These are phyloP conservation scores for Penicillium vulpinum DNA, from an alignment of 2,329 filamentous ascomycete genomes.

Conservation along the genomic window DNA sequence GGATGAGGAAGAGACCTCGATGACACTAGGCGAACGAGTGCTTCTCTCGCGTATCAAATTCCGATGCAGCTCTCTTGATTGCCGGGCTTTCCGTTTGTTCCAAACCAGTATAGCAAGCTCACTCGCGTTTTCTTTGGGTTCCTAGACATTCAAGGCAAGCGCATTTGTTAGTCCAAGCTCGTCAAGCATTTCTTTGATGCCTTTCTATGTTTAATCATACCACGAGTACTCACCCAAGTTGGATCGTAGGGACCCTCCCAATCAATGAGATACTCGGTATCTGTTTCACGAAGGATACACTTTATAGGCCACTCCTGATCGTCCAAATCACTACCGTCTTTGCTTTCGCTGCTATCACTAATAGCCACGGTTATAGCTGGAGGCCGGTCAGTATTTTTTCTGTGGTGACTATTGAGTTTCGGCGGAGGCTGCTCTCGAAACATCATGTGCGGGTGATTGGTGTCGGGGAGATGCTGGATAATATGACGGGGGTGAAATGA, in stretches of 20 bases:
- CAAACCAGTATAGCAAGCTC: constrained; percentile 31
- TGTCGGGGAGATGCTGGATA: background rate
- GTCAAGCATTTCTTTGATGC: background rate
- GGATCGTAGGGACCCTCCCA: constrained; percentile 41
- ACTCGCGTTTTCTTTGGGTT: constrained; percentile 39
- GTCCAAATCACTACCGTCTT: constrained; percentile 9
- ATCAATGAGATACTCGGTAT: constrained; percentile 40
- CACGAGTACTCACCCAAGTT: constrained; percentile 37
- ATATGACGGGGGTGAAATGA: constrained; percentile 7
- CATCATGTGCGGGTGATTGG: constrained; percentile 7
- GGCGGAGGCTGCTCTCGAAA: background rate
- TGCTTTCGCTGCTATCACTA: constrained; percentile 11
- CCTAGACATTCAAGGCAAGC: constrained; percentile 20
- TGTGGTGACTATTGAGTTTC: constrained; percentile 13
- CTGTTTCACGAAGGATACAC: constrained; percentile 38
- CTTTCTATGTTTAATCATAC: background rate
- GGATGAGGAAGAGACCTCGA: background rate
- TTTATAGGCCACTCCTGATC: constrained; percentile 39
- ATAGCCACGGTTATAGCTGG: constrained; percentile 10
- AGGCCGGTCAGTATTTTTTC: constrained; percentile 14
- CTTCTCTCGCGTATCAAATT: background rate
- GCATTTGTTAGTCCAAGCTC: constrained; percentile 2
- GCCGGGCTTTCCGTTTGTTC: constrained; percentile 27
- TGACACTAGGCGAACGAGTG: background rate
- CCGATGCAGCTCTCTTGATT: constrained; percentile 5